Evolutionary conservation across 192 early-diverging fungal species (phyloP), one percentile per base, ranked within the genome.

Genomic region (Coemansia aciculifera): DNA sequence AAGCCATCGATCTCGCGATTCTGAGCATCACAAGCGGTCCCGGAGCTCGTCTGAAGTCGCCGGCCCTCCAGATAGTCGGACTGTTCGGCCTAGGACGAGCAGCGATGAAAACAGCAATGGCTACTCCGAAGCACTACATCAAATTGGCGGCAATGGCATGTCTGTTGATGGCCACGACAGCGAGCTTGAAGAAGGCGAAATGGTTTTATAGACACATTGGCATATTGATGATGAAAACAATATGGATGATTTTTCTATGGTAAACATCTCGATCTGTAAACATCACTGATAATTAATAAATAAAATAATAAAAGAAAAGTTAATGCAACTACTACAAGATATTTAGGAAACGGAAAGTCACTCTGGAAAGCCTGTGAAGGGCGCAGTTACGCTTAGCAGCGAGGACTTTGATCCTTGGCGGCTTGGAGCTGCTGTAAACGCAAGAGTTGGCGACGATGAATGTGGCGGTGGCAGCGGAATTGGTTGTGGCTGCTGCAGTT

Each of bases 171-270:
- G 15, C 31, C 29, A 63, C 15, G 61, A 65, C 0, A 81, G 79
- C 59, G 79, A 73, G 19, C 68, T 81, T 13, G 79, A 81, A 46
- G 79, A 81, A 23, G 79, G 79, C 40, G 79, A 81, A 24, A 81
- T 81, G 79, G 32, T 76, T 5, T 15, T 59, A 24, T 79, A 67
- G 37, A 34, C 9, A 8, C 15, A 23, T 38, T 38, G 31, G 13
- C 17, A 15, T 19, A 8, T 11, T 12, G 13, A 13, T 61, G 62
- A 48, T 23, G 15, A 36, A 9, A 19, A 21, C n/a, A 21, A 48
- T 7, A 62, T 11, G 46, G 19, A 38, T 42, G 39, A 12, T 40
- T 40, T 40, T 10, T 12, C 9, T 40, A 27, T 27, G 24, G 24
- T 40, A 10, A 13, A 40, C 34, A 36, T 8, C n/a, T 48, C 44